These are phyloP conservation scores for Akanthomyces uredinophilus DNA, from an alignment of 2,329 filamentous ascomycete species.

Conservation along the genomic window DNA sequence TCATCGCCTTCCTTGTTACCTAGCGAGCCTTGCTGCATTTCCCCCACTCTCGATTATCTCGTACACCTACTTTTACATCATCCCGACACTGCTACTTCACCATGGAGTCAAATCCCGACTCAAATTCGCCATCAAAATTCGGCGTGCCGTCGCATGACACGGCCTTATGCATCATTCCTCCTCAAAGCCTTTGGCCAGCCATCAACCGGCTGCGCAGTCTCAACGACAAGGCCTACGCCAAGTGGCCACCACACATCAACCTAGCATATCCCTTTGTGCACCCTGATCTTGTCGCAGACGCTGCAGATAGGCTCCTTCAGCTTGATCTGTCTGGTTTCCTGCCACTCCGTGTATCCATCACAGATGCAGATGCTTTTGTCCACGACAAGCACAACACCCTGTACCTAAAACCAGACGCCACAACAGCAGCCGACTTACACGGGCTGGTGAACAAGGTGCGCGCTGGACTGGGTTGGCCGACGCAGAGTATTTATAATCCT, in stretches of 20 bases:
- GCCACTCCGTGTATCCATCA: neutral
- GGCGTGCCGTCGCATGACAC: constrained; percentile 46
- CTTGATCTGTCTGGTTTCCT: constrained; percentile 11
- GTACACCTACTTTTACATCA: neutral
- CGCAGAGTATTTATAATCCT: constrained; percentile 26
- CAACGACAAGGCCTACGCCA: constrained; percentile 56
- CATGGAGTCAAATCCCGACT: neutral
- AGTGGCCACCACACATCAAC: constrained; percentile 65
- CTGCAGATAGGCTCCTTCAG: constrained; percentile 28
- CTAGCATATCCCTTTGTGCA: constrained; percentile 61
- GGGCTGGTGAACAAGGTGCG: constrained; percentile 29
- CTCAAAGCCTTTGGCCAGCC: constrained; percentile 39
- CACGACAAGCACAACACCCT: constrained; percentile 48
- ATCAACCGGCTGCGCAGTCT: constrained; percentile 53
- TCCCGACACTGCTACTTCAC: neutral
- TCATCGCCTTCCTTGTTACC: neutral
- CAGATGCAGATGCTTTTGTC: constrained; percentile 39
- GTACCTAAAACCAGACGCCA: constrained; percentile 31
- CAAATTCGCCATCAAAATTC: neutral
- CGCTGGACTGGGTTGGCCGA: constrained; percentile 29
- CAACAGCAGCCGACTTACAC: constrained; percentile 11
- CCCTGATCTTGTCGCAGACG: constrained; percentile 39
- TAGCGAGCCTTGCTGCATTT: neutral
- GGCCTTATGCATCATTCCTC: constrained; percentile 56
- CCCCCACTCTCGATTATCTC: neutral